Base-by-base conservation (phyloP, 164 flowering plant species). In the Chimonanthus salicifolius region DNA sequence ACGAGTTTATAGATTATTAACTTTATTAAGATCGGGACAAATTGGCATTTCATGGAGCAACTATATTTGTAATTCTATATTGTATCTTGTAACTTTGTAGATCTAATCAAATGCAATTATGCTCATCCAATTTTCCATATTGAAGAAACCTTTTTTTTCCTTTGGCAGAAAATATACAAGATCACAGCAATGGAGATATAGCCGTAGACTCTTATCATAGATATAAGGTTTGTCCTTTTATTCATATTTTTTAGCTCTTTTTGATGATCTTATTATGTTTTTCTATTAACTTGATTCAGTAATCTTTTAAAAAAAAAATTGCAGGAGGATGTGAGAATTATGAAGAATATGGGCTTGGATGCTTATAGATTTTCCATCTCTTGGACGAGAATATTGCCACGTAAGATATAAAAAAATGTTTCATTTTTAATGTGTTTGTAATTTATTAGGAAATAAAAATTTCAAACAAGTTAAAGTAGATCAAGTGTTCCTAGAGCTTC, bases 341-440 rank as follows among this genome's bases (percentile, higher is more conserved):
- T 79, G 82, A 79, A 79, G 66, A 54, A 78, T 13, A 67, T 79
- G 50, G 82, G 84, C 1, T 16, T 74, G 47, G 80, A 79, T 47
- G 71, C 82, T 48, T 81, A 72, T 63, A 72, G 85, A 64, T 77
- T 83, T 65, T 83, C 84, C 71, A 77, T 83, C 49, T 79, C 85
- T 1, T 83, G 85, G 85, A 5, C 84, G 10, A 77, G 85, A 71
- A 16, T 81, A 4, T 50, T 81, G 13, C 85, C 85, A 4, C 5
- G 85, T 81, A 83, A 79, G 85, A 49, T 13, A 6, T 6, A 18
- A 13, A 43, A 43, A 11, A 13, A 33, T 33, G 2, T 33, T 33
- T 33, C 33, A 33, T 33, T 33, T 33, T 33, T 33, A 33, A 33
- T 33, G 1, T 33, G 33, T 33, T 33, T 33, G 1, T 33, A 33